Conservation (phyloP, 305 asterid species). For the Lippia alba region DNA sequence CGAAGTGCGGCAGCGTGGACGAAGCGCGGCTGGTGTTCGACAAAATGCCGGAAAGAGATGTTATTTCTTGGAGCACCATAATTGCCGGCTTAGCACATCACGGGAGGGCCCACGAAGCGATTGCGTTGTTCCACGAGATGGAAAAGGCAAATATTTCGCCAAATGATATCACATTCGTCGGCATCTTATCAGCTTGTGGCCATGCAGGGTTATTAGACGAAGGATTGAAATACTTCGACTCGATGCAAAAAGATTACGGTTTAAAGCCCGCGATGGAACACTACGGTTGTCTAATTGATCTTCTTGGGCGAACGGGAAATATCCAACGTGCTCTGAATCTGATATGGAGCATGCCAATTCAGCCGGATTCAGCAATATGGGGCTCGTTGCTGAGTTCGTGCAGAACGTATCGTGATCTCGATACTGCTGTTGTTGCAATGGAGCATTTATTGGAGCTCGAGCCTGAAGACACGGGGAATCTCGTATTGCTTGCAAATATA, state of each 20-base stretch:
- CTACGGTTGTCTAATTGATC: slow-evolving; percentile 84
- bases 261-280: slow-evolving; percentile 76
- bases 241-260: slow-evolving; percentile 52
- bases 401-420: slow-evolving; percentile 67
- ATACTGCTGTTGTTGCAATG: slow-evolving; percentile 68
- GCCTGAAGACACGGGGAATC: slow-evolving; percentile 77
- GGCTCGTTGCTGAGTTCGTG: slow-evolving; percentile 83
- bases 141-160: slow-evolving; percentile 53
- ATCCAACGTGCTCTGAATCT: slow-evolving; percentile 63
- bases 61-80: slow-evolving; percentile 84
- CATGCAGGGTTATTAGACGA: slow-evolving; percentile 75
- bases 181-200: slow-evolving; percentile 85
- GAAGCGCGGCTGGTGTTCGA: slow-evolving; percentile 65
- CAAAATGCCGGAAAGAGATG: slow-evolving; percentile 55
- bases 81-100: slow-evolving; percentile 75
- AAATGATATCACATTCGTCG: slow-evolving; percentile 78
- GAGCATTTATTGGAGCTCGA: slow-evolving; percentile 67
- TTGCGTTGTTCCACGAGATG: slow-evolving; percentile 65
- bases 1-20: slow-evolving; percentile 73
- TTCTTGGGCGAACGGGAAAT: slow-evolving; percentile 74
- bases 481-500: slow-evolving; percentile 69
- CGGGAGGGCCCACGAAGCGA: slow-evolving; percentile 73
- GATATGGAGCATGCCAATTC: slow-evolving; percentile 62
- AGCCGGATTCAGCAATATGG: slow-evolving; percentile 83
- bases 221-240: slow-evolving; percentile 65